Evolutionary conservation across 768 basidiomycete species (phyloP), one percentile per base, ranked within the genome.

Genomic region (Rhodotorula kratochvilovae): DNA sequence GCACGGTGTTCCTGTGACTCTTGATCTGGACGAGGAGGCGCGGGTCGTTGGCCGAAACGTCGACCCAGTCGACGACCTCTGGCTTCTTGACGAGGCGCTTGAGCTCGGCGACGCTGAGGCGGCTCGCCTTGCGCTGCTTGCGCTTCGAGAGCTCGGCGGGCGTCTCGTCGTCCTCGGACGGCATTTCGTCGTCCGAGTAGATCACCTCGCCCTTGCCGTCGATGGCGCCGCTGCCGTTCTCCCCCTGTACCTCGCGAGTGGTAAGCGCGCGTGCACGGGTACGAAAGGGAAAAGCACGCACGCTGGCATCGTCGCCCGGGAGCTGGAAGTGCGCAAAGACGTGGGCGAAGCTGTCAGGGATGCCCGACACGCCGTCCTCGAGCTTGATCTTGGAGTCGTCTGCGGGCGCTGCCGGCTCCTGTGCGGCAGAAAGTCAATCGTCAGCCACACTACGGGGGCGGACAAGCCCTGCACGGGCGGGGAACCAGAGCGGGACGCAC

Each of bases 41-140:
- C 15, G 96, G 96, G 83, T 99, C 96, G 2, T 90, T 84, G 25
- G 96, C 96, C 21, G 92, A 90, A 62, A 93, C 91, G 80, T 99
- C 96, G 39, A 92, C 94, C 96, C 96, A 99, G 80, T 99, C 96
- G 64, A 99, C 96, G 23, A 97, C 91, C 80, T 99, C 96, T 6
- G 96, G 93, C 78, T 97, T 92, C 79, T 90, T 89, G 67, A 97
- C 94, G 57, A 97, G 86, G 72, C 94, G 92, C 79, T 99, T 99
- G 79, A 98, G 87, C 77, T 98, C 95, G 0, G 96, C 91, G 25
- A 99, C 96, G 2, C 92, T 92, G 5, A 97, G 84, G 64, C 94
- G 86, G 62, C 88, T 88, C 78, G 90, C 83, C 82, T 94, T 95
- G 71, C 92, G 88, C 76, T 89, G 90, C 81, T 98, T 97, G 84